phyloP scores from a whole-genome alignment of 345 rosid species.

The Aethionema arabicum region DNA sequence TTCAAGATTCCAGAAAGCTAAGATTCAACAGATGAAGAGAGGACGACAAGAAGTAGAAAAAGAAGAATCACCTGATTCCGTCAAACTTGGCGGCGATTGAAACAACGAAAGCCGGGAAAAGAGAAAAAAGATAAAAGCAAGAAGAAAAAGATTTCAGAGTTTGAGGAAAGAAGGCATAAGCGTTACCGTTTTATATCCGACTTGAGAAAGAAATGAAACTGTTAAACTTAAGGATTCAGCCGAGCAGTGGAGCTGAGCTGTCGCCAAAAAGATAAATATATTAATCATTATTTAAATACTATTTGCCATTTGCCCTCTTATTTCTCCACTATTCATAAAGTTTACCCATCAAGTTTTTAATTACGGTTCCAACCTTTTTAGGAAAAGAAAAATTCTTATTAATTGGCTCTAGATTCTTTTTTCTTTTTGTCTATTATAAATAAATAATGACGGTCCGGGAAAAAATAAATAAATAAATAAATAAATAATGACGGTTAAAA shows the following conservation, averaged over 20 bases:
- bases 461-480: too few species aligned
- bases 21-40: not conserved
- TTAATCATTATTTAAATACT: slow-evolving; percentile 4
- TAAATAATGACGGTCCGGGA: too few species aligned
- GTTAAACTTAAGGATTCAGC: not conserved
- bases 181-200: slow-evolving; percentile 23
- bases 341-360: not conserved
- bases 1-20: not conserved
- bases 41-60: not conserved
- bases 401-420: too few species aligned
- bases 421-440: too few species aligned
- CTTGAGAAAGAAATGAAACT: not conserved
- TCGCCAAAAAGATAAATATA: slow-evolving; percentile 16
- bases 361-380: too few species aligned
- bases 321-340: slow-evolving; percentile 15
- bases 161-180: slow-evolving; percentile 12
- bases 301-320: slow-evolving; percentile 18
- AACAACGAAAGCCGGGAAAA: not conserved
- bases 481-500: too few species aligned
- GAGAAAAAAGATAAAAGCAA: not conserved
- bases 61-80: slow-evolving; percentile 27
- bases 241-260: slow-evolving; percentile 39
- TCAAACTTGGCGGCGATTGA: slow-evolving; percentile 1
- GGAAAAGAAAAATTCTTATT: too few species aligned
- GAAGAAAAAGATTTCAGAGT: not conserved